phyloP scores from a whole-genome alignment of 2,329 filamentous ascomycete genomes.

The Colletotrichum orbiculare region DNA sequence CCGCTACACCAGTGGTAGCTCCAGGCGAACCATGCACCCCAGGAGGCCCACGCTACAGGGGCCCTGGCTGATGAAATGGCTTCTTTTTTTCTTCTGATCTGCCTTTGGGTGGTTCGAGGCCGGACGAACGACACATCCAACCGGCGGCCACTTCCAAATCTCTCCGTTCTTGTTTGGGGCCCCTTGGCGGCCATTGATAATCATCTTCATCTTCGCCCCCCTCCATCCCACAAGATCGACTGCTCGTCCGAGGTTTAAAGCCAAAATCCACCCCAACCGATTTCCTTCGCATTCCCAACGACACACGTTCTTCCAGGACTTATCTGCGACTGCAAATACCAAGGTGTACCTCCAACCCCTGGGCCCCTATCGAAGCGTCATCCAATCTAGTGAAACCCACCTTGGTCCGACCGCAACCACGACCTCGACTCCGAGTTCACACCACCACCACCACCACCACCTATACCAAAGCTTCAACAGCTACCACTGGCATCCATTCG shows the following conservation, averaged over 20 bases:
- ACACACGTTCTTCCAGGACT: no score
- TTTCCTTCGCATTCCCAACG: constrained; percentile 20
- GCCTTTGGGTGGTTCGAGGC: constrained; percentile 26
- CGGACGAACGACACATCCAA: constrained; percentile 31
- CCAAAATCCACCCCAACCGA: constrained; percentile 6
- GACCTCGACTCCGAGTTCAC: not conserved
- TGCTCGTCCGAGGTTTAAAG: not conserved
- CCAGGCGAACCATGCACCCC: not conserved
- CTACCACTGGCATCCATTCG: not conserved
- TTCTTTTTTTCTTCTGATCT: constrained; percentile 26
- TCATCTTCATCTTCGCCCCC: not conserved
- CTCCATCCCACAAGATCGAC: not conserved
- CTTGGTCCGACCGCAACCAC: constrained; percentile 5
- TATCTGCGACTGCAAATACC: no score
- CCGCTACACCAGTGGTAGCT: not conserved
- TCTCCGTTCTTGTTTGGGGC: constrained; percentile 20
- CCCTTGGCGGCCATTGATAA: not conserved
- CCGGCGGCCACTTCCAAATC: constrained; percentile 13
- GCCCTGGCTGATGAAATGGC: constrained; percentile 22
- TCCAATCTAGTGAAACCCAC: constrained; percentile 9
- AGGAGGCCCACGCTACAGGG: constrained; percentile 14
- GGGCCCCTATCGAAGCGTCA: constrained; percentile 18
- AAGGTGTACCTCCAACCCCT: not conserved
- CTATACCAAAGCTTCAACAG: constrained; percentile 23
- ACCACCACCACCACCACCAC: constrained; percentile 4